phyloP scores from a whole-genome alignment of 2,329 filamentous ascomycete genomes.

The Mycosphaerella arachidis region DNA sequence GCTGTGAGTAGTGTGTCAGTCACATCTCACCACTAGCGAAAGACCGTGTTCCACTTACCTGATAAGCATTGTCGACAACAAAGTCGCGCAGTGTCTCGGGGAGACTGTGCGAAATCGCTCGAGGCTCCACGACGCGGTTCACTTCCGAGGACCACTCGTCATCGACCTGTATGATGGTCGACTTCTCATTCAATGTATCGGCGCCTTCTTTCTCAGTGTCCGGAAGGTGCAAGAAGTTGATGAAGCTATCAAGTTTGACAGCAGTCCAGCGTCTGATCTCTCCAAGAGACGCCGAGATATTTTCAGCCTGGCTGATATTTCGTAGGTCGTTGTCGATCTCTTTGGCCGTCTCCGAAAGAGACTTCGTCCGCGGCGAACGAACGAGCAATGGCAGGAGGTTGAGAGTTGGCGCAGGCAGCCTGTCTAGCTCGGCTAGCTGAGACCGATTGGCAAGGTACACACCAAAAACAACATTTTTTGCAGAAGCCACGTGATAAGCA shows the following conservation, averaged over 20 bases:
- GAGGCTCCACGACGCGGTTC: constrained; percentile 3
- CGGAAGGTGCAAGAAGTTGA: constrained; percentile 71
- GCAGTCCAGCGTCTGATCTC: constrained; percentile 75
- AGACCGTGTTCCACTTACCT: constrained; percentile 33
- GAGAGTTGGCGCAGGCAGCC: constrained; percentile 64
- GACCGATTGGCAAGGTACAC: constrained; percentile 79
- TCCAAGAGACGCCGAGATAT: constrained; percentile 59
- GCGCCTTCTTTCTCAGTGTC: constrained; percentile 16
- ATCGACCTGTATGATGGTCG: constrained; percentile 22
- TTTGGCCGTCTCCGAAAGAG: constrained; percentile 50
- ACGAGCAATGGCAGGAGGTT: constrained; percentile 72
- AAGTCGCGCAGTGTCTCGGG: constrained; percentile 9
- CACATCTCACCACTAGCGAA: not conserved
- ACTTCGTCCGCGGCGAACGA: constrained; percentile 24
- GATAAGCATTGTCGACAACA: constrained; percentile 26
- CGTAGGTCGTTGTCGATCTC: constrained; percentile 65
- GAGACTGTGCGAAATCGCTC: constrained; percentile 16
- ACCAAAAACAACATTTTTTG: constrained; percentile 59
- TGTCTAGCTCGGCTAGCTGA: constrained; percentile 47
- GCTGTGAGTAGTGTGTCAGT: constrained; percentile 32
- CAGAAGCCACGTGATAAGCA: not conserved
- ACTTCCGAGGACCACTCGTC: constrained; percentile 21
- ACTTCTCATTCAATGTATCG: constrained; percentile 7
- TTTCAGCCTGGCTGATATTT: constrained; percentile 53
- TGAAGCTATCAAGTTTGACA: constrained; percentile 63